phyloP scores from a whole-genome alignment of 805 yeast genomes.

The Ogataea pini region DNA sequence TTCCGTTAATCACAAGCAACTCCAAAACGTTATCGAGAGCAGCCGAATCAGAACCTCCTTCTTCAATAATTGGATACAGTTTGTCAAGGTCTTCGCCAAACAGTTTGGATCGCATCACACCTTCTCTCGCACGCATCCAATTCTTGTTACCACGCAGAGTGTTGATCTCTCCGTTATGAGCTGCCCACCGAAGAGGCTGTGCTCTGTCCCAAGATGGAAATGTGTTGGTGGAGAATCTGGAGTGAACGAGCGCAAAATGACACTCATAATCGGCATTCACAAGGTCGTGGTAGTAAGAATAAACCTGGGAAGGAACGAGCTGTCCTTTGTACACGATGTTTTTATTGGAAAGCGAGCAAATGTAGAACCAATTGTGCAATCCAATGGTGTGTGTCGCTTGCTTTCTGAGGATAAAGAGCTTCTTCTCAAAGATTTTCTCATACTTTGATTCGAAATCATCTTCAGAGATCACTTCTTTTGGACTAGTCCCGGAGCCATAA shows the following conservation, averaged over 20 bases:
- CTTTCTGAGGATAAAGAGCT: conserved; percentile 82
- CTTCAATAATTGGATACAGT: conserved; percentile 93
- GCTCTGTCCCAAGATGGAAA: conserved; percentile 99
- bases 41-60: conserved; percentile 98
- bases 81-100: conserved; percentile 92
- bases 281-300: conserved; percentile 90
- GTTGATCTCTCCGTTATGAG: conserved; percentile 98
- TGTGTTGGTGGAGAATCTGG: conserved; percentile 96
- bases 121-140: conserved; percentile 99
- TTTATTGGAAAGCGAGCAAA: conserved; percentile 85
- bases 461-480: conserved; percentile 38
- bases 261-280: conserved; percentile 90
- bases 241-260: conserved; percentile 94
- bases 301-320: conserved; percentile 94
- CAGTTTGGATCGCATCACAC: conserved; percentile 84
- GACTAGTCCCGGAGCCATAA: conserved; percentile 40
- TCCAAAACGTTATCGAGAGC: conserved; percentile 96
- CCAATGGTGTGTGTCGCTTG: conserved; percentile 91
- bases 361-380: conserved; percentile 95
- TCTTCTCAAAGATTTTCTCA: conserved; percentile 74
- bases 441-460: conserved; percentile 57
- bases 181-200: conserved; percentile 95
- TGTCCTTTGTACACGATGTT: conserved; percentile 98
- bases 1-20: conserved; percentile 87
- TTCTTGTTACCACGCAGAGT: conserved; percentile 96